Evolutionary conservation across 2,329 filamentous ascomycete genomes (phyloP), one percentile per base, ranked within the genome.

Genomic region (Colletotrichum truncatum): DNA sequence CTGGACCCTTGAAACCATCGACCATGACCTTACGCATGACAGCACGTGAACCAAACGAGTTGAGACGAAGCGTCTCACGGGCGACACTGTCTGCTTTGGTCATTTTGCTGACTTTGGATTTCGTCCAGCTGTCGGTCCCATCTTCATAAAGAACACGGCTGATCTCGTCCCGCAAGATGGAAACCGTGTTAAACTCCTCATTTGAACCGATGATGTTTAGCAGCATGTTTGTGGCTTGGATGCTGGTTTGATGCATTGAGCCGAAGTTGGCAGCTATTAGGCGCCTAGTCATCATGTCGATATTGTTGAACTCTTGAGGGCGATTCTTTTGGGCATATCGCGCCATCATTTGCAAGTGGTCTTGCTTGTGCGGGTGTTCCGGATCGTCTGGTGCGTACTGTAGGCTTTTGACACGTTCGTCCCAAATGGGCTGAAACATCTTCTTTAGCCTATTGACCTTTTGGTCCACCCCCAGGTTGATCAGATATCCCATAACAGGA

Each of bases 261-360:
- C 72, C 78, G 64, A 80, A 77, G 68, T 80, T 80, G 9, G 73
- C 56, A 1, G 73, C 67, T 21, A 68, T 67, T 7, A 81, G 57
- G 9, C 78, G 77, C 11, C 69, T 70, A 1, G 71, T 71, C 53
- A 80, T 76, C 10, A 69, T 64, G 7, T 73, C 65, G 14, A 73
- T 26, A 41, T 72, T 69, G 8, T 73, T 66, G 2, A 78, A 71
- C 65, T 83, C 80, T 0, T 77, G 54, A 0, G 73, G 77, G 1
- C 80, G 74, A 45, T 82, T 72, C 18, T 73, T 74, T n/a, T 74
- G 59, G 1, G 76, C 81, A 48, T 73, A 81, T 4, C 73, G 72
- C 4, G 82, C 64, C 76, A 82, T 81, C 70, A 79, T 77, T 66
- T 82, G 80, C 3, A 82, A 48, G 16, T 76, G 74, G 38, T 83